Conservation (phyloP, 371 early-diverging fungal genomes). For the Umbelopsis sp. region DNA sequence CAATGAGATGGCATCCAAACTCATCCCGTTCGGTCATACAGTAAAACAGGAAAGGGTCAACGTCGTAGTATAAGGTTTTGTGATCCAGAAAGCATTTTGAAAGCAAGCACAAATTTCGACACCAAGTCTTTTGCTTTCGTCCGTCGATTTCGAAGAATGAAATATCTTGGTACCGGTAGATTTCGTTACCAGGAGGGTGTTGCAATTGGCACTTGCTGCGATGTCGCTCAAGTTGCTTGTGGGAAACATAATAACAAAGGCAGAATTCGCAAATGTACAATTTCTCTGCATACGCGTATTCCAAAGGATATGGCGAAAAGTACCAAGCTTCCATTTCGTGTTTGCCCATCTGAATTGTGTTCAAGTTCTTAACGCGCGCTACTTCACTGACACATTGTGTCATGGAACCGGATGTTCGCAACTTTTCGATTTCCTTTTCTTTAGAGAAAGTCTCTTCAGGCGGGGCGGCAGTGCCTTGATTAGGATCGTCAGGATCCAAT, state of each 20-base stretch:
- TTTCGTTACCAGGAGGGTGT: slow-evolving; percentile 95
- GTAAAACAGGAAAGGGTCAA: slow-evolving; percentile 99
- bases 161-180: slow-evolving; percentile 85
- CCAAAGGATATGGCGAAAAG: slow-evolving; percentile 94
- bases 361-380: slow-evolving; percentile 92
- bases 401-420: slow-evolving; percentile 92
- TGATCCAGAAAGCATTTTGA: slow-evolving; percentile 99
- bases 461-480: slow-evolving; percentile 27
- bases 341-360: slow-evolving; percentile 92
- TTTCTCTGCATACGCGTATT: slow-evolving; percentile 72
- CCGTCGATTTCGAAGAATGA: slow-evolving; percentile 96
- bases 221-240: slow-evolving; percentile 73
- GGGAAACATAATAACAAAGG: slow-evolving; percentile 76
- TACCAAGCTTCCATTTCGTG: slow-evolving; percentile 98
- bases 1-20: slow-evolving; percentile 90
- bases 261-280: slow-evolving; percentile 96
- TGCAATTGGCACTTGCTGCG: slow-evolving; percentile 78
- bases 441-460: slow-evolving; percentile 61
- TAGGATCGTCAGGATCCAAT: slow-evolving; percentile 24
- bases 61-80: slow-evolving; percentile 99
- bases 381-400: slow-evolving; percentile 92
- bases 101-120: slow-evolving; percentile 87
- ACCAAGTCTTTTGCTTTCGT: slow-evolving; percentile 84
- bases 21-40: slow-evolving; percentile 87
- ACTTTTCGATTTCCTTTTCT: slow-evolving; percentile 90